phyloP scores from a whole-genome alignment of 306 rosid species.

The Trifolium fragiferum region DNA sequence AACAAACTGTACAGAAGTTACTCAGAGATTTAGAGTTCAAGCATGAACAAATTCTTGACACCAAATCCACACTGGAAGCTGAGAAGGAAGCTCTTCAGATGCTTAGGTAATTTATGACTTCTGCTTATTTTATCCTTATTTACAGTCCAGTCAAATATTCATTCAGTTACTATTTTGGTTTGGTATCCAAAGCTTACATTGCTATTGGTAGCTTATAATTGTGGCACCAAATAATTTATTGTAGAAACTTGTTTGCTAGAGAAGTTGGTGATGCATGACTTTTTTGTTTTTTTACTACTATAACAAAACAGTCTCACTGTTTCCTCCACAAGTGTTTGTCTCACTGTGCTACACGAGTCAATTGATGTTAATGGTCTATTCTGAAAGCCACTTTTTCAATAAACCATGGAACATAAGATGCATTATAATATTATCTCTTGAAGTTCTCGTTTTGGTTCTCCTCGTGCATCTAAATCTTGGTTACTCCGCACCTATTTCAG shows the following conservation, averaged over 20 bases:
- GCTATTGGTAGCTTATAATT: background rate
- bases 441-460: background rate
- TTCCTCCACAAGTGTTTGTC: background rate
- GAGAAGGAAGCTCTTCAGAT: conserved; percentile 94
- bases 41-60: conserved; percentile 65
- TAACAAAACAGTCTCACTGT: background rate
- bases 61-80: conserved; percentile 81
- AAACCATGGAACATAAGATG: background rate
- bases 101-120: conserved; percentile 59
- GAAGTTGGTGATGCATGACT: background rate
- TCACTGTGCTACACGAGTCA: background rate
- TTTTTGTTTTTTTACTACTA: background rate
- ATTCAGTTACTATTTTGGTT: conserved; percentile 6
- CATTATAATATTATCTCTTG: background rate
- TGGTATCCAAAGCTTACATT: conserved; percentile 12
- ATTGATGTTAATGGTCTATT: conserved; percentile 10
- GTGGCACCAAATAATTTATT: background rate
- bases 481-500: background rate
- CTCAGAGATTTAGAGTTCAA: conserved; percentile 62
- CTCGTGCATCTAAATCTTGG: background rate
- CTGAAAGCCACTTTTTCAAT: background rate
- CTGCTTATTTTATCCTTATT: conserved; percentile 2
- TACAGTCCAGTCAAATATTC: conserved; percentile 26
- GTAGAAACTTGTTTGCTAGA: conserved; percentile 18
- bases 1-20: conserved; percentile 52